phyloP scores from a whole-genome alignment of 345 rosid species.

The Salix udensis region DNA sequence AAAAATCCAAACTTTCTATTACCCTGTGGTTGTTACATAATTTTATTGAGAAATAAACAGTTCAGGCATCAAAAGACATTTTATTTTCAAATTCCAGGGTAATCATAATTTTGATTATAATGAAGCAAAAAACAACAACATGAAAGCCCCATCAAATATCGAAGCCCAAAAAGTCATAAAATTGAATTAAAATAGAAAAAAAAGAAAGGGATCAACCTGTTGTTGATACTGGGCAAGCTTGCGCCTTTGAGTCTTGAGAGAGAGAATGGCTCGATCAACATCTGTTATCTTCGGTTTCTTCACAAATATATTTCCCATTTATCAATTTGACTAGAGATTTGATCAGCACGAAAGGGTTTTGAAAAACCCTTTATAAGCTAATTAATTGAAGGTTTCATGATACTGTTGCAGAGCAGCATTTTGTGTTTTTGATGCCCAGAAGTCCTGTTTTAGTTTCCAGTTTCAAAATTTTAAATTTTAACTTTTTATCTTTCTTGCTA shows the following conservation, averaged over 20 bases:
- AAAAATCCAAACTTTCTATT: background rate
- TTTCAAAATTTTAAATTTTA: background rate
- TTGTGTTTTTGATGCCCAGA: background rate
- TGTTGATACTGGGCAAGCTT: conserved; percentile 88
- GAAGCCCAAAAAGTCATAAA: background rate
- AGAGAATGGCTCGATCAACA: conserved; percentile 85
- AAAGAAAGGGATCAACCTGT: conserved; percentile 42
- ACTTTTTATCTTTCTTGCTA: background rate
- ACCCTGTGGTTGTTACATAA: background rate
- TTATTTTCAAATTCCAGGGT: background rate
- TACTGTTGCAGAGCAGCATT: background rate
- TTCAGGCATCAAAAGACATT: background rate
- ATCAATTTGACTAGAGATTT: background rate
- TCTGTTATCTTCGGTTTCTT: conserved; percentile 95
- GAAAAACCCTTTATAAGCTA: background rate
- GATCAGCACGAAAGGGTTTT: background rate
- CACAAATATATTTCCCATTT: conserved; percentile 85
- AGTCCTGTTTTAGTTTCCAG: background rate
- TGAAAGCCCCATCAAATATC: background rate
- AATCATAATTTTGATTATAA: background rate
- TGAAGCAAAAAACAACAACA: background rate
- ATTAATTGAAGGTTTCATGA: background rate
- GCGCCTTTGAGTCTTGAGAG: conserved; percentile 93
- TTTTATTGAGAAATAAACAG: background rate
- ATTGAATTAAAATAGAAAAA: background rate